Conservation (phyloP, 1,284 basidiomycete genomes). For the Tylopilus orsonianus region DNA sequence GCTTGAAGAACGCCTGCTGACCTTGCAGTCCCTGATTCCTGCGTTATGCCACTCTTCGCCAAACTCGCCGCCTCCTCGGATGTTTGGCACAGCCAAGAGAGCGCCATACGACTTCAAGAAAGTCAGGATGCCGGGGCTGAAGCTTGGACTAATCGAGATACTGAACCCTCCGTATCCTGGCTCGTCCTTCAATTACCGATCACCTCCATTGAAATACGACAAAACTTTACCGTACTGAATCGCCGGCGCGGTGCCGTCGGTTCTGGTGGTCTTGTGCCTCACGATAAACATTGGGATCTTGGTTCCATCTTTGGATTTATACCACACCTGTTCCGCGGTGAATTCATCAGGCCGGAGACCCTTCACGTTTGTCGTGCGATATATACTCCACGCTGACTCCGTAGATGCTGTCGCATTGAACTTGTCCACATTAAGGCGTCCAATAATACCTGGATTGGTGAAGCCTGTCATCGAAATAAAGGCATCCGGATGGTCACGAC, state of each 20-base stretch:
- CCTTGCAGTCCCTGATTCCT: constrained; percentile 72
- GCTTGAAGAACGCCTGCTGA: constrained; percentile 30
- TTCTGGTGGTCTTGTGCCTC: constrained; percentile 66
- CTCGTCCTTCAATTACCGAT: constrained; percentile 1
- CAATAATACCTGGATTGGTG: constrained; percentile 71
- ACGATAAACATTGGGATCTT: constrained; percentile 87
- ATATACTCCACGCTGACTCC: constrained; percentile 57
- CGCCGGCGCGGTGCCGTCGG: constrained; percentile 77
- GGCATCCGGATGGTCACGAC: constrained; percentile 61
- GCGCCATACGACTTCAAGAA: constrained; percentile 76
- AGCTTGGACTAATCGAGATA: constrained; percentile 71
- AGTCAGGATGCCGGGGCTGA: constrained; percentile 73
- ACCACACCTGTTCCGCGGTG: constrained; percentile 76
- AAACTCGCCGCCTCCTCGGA: constrained; percentile 83
- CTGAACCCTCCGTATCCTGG: constrained; percentile 79
- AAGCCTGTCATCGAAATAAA: constrained; percentile 73
- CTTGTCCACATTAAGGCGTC: constrained; percentile 57
- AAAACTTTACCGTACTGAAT: constrained; percentile 68
- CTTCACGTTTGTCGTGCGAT: constrained; percentile 59
- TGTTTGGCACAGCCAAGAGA: constrained; percentile 73
- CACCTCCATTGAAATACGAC: not conserved
- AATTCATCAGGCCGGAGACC: constrained; percentile 76
- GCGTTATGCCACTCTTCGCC: constrained; percentile 80
- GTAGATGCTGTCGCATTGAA: constrained; percentile 36
- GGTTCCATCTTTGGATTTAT: constrained; percentile 78